Base-by-base conservation (phyloP, 2,329 filamentous ascomycete species). In the Ophiocordyceps robertsii region DNA sequence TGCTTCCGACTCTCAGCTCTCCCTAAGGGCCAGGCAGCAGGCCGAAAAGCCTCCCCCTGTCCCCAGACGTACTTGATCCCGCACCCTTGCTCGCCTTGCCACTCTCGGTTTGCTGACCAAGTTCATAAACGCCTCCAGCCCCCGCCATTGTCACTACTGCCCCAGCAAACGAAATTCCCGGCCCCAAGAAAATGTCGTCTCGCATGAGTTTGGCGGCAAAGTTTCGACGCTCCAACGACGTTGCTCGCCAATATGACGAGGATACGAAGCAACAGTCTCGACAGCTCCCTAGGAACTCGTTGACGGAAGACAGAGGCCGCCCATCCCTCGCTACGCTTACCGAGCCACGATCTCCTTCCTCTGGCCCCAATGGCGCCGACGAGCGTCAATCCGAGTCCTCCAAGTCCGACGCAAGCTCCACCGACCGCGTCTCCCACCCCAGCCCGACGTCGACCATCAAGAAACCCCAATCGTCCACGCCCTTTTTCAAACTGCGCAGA, bases 1-100 rank as follows among this genome's bases (percentile, higher is more conserved):
- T 73, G 89, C 87, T 47, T 95, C 89, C 9, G 90, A 96, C 64
- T 84, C 88, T 40, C 88, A 95, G 61, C 66, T 96, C 47, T 87
- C 86, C 11, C 69, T 79, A 29, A 76, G 78, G 58, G 82, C 82
- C 41, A 88, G 82, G 58, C 75, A 82, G 53, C 80, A 87, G 43
- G 66, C 69, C 46, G 66, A 71, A 53, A 71, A 66, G 51, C 62
- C 69, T 19, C 77, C 70, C 53, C 79, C 70, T 52, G 69, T 75
- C 56, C 78, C 68, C 57, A 73, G 65, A 63, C 73, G 69, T 78
- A 76, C 50, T 62, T 64, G 37, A 24, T 12, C 33, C 32, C 32
- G 31, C 38, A 43, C 39, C 45, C 44, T 38, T 40, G 12, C 8
- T n/a, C 10, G 14, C 13, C 32, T n/a, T 16, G 19, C 14, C 39